A percentile compares a stretch with the other conserved stretches of the same genome.
phyloP scores from a whole-genome alignment of 148 eudicot species.

The Oxyria digyna region DNA sequence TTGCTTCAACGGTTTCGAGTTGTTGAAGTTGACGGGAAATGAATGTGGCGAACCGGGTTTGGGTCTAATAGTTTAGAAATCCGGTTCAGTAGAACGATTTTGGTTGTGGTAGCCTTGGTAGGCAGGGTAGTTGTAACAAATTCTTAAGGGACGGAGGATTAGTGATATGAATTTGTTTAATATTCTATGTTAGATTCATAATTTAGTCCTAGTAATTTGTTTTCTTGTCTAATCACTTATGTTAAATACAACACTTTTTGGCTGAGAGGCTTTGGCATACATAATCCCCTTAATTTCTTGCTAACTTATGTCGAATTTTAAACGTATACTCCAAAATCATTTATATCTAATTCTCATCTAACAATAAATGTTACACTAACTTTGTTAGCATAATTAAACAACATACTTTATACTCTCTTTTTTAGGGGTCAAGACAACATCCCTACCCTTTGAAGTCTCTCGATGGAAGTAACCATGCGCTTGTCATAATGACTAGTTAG shows the following conservation, averaged over 20 bases:
- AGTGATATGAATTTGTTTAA: neutral
- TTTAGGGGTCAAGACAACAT: too few species aligned
- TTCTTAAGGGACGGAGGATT: neutral
- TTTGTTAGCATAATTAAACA: neutral
- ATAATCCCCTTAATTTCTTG: neutral
- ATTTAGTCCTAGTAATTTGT: constrained; percentile 6
- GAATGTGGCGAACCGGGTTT: constrained; percentile 22
- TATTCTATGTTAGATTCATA: neutral
- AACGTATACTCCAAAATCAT: too few species aligned
- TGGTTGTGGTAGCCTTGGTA: constrained; percentile 22
- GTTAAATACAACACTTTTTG: neutral
- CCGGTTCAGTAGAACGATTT: constrained; percentile 42
- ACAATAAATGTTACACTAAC: neutral
- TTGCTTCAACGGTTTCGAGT: constrained; percentile 18
- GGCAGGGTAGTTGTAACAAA: constrained; percentile 10
- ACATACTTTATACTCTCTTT: too few species aligned
- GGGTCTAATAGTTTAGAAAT: neutral
- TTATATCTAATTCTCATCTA: neutral
- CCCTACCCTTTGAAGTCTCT: too few species aligned
- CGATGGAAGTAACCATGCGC: neutral
- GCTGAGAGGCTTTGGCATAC: neutral
- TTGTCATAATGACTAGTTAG: neutral
- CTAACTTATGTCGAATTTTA: neutral
- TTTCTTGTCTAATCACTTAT: neutral
- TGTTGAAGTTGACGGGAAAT: constrained; percentile 9